phyloP scores from a whole-genome alignment of 148 eudicot genomes.

The Camellia sinensis region DNA sequence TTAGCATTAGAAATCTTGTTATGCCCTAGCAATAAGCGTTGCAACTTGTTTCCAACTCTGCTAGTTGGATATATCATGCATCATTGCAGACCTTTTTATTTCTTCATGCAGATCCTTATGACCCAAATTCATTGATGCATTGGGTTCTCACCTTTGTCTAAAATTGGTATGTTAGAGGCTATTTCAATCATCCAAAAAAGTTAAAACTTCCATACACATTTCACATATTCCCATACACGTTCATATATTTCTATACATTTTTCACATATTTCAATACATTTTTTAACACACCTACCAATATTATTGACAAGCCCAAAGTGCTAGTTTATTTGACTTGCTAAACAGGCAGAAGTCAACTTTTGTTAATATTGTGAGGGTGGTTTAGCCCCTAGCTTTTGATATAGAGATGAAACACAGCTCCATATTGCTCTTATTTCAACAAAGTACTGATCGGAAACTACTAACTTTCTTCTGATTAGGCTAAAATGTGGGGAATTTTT shows the following conservation, averaged over 20 bases:
- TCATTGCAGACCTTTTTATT: background rate
- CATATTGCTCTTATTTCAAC: background rate
- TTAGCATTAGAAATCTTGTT: background rate
- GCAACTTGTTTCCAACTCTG: background rate
- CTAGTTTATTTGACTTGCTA: background rate
- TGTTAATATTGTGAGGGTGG: background rate
- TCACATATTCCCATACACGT: no score
- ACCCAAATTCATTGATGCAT: background rate
- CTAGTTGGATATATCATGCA: background rate
- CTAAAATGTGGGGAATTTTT: slow-evolving; percentile 91
- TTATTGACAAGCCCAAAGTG: no score
- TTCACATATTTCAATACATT: no score
- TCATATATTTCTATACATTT: no score
- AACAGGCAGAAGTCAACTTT: background rate
- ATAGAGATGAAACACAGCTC: background rate
- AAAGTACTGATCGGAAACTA: background rate
- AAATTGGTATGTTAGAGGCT: background rate
- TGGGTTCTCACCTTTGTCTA: background rate
- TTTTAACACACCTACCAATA: no score
- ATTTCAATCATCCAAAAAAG: background rate
- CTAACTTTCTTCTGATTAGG: slow-evolving; percentile 33
- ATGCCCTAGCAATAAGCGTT: background rate
- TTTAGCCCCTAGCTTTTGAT: background rate
- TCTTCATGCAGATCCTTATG: background rate
- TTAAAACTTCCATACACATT: no score